Conservation (phyloP, 148 eudicot genomes). For the Limonium bicolor region DNA sequence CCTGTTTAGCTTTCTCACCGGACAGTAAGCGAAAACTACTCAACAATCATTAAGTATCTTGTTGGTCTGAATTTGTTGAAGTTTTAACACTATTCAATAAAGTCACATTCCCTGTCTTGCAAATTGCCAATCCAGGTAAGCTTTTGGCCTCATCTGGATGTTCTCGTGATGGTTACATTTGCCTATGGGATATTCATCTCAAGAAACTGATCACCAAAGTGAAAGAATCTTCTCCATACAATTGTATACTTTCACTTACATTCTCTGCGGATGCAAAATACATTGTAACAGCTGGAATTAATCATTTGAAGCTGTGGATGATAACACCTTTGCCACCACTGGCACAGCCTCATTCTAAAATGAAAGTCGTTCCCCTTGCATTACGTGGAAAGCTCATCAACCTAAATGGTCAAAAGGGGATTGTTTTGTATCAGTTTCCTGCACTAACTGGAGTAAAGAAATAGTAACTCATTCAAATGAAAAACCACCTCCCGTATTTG, state of each 20-base stretch:
- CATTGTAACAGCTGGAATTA: slow-evolving; percentile 36
- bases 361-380: slow-evolving; percentile 16
- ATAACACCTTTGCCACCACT: slow-evolving; percentile 12
- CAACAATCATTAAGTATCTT: neutral
- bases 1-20: slow-evolving; percentile 38
- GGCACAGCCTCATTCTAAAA: slow-evolving; percentile 18
- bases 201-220: slow-evolving; percentile 23
- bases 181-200: slow-evolving; percentile 43
- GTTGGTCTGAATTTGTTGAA: neutral
- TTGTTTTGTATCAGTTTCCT: slow-evolving; percentile 27
- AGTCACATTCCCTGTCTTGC: neutral
- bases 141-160: slow-evolving; percentile 33
- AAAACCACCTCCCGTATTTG: slow-evolving; percentile 23
- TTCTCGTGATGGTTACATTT: slow-evolving; percentile 37
- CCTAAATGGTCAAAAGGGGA: slow-evolving; percentile 20
- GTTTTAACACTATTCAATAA: neutral
- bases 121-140: slow-evolving; percentile 16
- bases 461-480: too few species aligned
- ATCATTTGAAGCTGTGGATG: slow-evolving; percentile 35
- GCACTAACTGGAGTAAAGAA: slow-evolving; percentile 5
- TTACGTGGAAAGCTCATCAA: slow-evolving; percentile 21
- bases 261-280: slow-evolving; percentile 32
- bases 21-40: slow-evolving; percentile 28
- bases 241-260: slow-evolving; percentile 27
- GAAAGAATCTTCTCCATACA: slow-evolving; percentile 28